Evolutionary conservation across 768 basidiomycete genomes (phyloP).

Genomic region (Termitomyces sp.): DNA sequence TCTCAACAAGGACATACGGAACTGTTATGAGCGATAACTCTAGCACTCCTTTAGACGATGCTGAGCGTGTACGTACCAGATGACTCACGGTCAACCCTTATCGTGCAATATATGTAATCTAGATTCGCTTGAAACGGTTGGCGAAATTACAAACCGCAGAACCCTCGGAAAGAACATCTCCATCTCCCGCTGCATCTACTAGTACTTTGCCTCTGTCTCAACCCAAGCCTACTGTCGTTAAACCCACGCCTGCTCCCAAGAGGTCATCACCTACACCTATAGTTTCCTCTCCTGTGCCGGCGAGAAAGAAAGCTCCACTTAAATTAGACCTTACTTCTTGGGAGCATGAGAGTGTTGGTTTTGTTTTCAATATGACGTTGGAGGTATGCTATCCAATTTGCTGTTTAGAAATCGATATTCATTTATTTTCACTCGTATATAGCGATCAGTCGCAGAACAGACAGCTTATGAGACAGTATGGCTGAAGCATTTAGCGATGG

Average conservation of each 20-base stretch:
- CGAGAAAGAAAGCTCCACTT: slow-evolving; percentile 46
- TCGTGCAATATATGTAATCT: slow-evolving; percentile 1
- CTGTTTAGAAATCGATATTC: not conserved
- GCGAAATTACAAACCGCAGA: slow-evolving; percentile 66
- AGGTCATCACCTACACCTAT: slow-evolving; percentile 25
- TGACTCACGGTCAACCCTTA: not conserved
- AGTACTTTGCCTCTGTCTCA: slow-evolving; percentile 23
- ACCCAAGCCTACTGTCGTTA: slow-evolving; percentile 25
- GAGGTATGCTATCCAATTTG: slow-evolving; percentile 44
- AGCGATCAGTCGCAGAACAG: slow-evolving; percentile 21
- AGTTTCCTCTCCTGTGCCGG: slow-evolving; percentile 25
- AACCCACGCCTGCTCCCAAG: slow-evolving; percentile 31
- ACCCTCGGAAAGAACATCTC: slow-evolving; percentile 25
- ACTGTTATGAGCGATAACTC: slow-evolving; percentile 33
- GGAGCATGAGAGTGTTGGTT: slow-evolving; percentile 67
- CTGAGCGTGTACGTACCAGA: slow-evolving; percentile 58
- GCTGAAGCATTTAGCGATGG: slow-evolving; percentile 72
- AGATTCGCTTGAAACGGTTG: slow-evolving; percentile 92
- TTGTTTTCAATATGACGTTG: slow-evolving; percentile 75
- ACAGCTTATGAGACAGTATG: slow-evolving; percentile 71
- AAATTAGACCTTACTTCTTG: slow-evolving; percentile 59
- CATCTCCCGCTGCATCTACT: slow-evolving; percentile 34
- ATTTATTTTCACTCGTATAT: not conserved
- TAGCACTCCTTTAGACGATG: slow-evolving; percentile 65
- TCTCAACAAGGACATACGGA: slow-evolving; percentile 3